Base-by-base conservation (phyloP, 306 rosid species). In the Morella rubra region DNA sequence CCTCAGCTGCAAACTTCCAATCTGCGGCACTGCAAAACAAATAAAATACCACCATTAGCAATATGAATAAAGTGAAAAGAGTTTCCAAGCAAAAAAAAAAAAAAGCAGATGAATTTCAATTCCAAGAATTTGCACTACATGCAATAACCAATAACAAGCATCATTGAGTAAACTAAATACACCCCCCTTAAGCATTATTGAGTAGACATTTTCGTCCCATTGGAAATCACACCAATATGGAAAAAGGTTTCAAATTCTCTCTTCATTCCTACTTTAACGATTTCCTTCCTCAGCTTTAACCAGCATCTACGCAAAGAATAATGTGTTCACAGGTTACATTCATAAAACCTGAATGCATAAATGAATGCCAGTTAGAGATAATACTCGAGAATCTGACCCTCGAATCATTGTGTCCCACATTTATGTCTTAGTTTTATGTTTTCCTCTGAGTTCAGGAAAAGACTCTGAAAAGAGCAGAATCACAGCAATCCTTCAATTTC, bases 1-100 rank as follows among this genome's bases (percentile, higher is more conserved):
- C 88, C 85, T 91, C 98, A 0, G 98, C 92, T 12, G 90, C 99
- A 81, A 88, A 96, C 83, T 89, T 91, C 99, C 98, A 96, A 84
- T 96, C 99, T 0, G 88, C 74, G 11, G 86, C 70, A 74, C 99
- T 96, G 93, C 7, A 20, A 82, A 49, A 75, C 75, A 84, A 73
- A 71, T 64, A 73, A 7, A 72, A 69, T 76, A 76, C 44, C 70
- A 68, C 74, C 32, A n/a, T n/a, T n/a, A 77, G 64, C 37, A 79
- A 73, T 44, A 32, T 32, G 37, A 32, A 32, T 32, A 32, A 32
- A 32, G 37, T 32, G 37, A 32, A 32, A 32, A 32, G 37, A 32
- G 37, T 32, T 32, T 32, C 37, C 37, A 32, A 32, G 3, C 37
- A 32, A n/a, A 42, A 56, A 20, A 50, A 72, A 44, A 46, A 59